Conservation (phyloP, 2,329 filamentous ascomycete species). For the Arthrobotrys megalospora region DNA sequence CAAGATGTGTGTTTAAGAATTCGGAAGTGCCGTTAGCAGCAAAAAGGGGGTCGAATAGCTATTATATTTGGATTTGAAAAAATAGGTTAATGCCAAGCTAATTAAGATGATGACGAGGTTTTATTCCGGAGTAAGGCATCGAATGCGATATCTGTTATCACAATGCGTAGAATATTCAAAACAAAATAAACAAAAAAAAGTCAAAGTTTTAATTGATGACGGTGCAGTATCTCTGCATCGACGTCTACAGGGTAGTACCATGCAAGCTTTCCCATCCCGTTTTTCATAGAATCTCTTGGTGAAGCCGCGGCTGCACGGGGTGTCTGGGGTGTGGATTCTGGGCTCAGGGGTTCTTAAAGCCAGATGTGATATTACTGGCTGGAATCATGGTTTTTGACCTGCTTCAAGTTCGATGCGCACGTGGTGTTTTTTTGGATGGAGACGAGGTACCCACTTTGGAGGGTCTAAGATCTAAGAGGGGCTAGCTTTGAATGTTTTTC, state of each 20-base stretch:
- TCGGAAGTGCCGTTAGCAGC: slow-evolving; percentile 8
- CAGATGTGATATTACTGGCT: slow-evolving; percentile 41
- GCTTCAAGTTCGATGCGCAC: slow-evolving; percentile 43
- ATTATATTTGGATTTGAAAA: not conserved
- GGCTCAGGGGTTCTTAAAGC: slow-evolving; percentile 20
- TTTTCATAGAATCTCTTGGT: slow-evolving; percentile 10
- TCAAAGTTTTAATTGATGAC: slow-evolving; percentile 19
- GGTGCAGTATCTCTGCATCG: slow-evolving; percentile 27
- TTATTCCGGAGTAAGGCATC: slow-evolving; percentile 46
- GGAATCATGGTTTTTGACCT: slow-evolving; percentile 33
- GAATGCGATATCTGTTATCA: slow-evolving; percentile 42
- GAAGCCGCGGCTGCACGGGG: slow-evolving; percentile 45
- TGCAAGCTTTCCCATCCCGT: slow-evolving; percentile 13
- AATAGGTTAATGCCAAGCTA: not conserved
- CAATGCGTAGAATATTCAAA: slow-evolving; percentile 11
- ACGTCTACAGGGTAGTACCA: slow-evolving; percentile 52
- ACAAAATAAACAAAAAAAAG: slow-evolving; percentile 7
- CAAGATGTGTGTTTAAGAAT: slow-evolving; percentile 2
- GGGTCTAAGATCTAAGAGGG: slow-evolving; percentile 33
- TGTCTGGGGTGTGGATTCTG: slow-evolving; percentile 15
- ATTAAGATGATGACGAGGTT: not conserved
- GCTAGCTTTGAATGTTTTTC: slow-evolving; percentile 19
- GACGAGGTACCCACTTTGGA: slow-evolving; percentile 55
- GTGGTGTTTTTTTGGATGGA: slow-evolving; percentile 51
- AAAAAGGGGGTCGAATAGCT: slow-evolving; percentile 8